Evolutionary conservation across 441 rosid species (phyloP).

Genomic region (Populus hybrid): DNA sequence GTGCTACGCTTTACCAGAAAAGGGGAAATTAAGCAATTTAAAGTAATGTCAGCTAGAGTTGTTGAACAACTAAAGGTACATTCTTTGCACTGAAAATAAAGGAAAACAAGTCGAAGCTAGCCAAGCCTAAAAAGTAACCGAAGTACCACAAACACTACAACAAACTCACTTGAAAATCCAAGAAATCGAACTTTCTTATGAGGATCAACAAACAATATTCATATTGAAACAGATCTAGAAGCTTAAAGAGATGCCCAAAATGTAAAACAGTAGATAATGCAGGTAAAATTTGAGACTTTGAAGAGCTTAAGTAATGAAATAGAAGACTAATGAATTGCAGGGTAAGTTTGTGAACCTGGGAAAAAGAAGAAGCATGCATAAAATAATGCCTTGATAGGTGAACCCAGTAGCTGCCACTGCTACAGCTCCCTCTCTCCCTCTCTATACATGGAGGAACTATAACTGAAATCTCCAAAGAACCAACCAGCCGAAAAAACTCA

Average conservation of each 20-base stretch:
- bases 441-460: neutral
- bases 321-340: neutral
- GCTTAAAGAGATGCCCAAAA: conserved; percentile 1
- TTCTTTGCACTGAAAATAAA: conserved; percentile 7
- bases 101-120: conserved; percentile 9
- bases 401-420: neutral
- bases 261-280: neutral
- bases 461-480: neutral
- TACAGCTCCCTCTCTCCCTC: neutral
- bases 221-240: conserved; percentile 24
- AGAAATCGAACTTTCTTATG: neutral
- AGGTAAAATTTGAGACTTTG: neutral
- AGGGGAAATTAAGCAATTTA: neutral
- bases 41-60: conserved; percentile 8
- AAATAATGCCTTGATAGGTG: neutral
- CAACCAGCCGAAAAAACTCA: neutral
- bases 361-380: conserved; percentile 6
- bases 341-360: neutral
- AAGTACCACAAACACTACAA: conserved; percentile 6
- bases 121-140: conserved; percentile 1
- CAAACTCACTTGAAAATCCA: neutral
- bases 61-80: conserved; percentile 31
- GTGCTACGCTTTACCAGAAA: neutral
- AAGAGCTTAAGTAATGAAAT: neutral
- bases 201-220: neutral